phyloP scores from a whole-genome alignment of 2,329 filamentous ascomycete genomes.

The Aspergillus amoenus region DNA sequence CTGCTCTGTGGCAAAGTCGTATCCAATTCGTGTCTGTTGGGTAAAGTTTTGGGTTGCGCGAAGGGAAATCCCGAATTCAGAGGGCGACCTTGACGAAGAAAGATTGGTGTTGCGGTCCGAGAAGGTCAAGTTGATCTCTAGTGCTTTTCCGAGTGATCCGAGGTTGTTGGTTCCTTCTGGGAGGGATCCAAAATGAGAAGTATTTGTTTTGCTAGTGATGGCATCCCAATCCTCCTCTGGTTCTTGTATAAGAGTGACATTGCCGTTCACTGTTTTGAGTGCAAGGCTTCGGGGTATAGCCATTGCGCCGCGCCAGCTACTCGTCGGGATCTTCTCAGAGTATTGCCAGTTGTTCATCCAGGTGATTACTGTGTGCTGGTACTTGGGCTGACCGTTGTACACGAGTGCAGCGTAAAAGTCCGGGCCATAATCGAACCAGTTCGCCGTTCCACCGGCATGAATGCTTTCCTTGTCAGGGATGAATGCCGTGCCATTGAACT shows the following conservation, averaged over 20 bases:
- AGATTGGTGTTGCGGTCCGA: background rate
- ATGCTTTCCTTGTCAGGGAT: constrained; percentile 20
- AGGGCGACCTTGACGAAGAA: background rate
- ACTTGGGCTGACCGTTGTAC: constrained; percentile 23
- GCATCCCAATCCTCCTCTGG: constrained; percentile 14
- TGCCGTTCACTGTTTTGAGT: constrained; percentile 19
- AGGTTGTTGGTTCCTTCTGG: constrained; percentile 16
- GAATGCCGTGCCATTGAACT: constrained; percentile 28
- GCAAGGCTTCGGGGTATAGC: constrained; percentile 21
- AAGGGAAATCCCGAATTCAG: constrained; percentile 19
- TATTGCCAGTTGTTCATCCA: constrained; percentile 38
- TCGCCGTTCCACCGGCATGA: constrained; percentile 15
- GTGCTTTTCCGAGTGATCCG: constrained; percentile 17
- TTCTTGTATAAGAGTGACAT: constrained; percentile 16
- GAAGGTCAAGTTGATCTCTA: constrained; percentile 24
- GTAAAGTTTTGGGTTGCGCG: constrained; percentile 19
- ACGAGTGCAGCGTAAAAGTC: constrained; percentile 29
- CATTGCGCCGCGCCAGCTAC: constrained; percentile 30
- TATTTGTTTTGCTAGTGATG: constrained; percentile 1
- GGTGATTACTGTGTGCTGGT: constrained; percentile 19
- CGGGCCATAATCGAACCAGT: constrained; percentile 32
- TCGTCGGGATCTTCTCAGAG: constrained; percentile 21
- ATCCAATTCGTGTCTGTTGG: constrained; percentile 27
- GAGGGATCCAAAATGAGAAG: constrained; percentile 7
- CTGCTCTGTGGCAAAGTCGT: constrained; percentile 24